Conservation (phyloP, 1,284 basidiomycete genomes). For the Polyporus tsugae region DNA sequence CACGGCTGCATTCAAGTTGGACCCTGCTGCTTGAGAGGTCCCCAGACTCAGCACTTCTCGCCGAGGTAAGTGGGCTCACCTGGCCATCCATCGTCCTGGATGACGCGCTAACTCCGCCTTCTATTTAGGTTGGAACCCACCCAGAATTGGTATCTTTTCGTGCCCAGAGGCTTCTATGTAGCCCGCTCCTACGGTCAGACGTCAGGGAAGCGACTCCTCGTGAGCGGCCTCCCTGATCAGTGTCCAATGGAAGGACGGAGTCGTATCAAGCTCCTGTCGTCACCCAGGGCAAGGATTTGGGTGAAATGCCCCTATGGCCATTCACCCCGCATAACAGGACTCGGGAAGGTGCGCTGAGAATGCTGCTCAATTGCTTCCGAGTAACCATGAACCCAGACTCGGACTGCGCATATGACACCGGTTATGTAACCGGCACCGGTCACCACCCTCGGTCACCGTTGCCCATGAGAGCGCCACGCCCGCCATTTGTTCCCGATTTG, state of each 20-base stretch:
- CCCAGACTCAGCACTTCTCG: neutral
- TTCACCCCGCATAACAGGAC: neutral
- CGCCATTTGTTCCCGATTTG: neutral
- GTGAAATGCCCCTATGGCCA: neutral
- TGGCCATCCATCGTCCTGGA: neutral
- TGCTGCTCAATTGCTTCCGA: neutral
- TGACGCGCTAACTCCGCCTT: neutral
- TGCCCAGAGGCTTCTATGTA: neutral
- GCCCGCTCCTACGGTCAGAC: neutral
- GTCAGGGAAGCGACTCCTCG: neutral
- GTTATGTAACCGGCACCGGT: no score
- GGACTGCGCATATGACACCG: no score
- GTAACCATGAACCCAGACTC: neutral
- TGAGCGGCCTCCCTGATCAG: neutral
- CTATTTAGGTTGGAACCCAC: neutral
- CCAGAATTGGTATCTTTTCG: neutral
- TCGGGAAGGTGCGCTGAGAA: neutral
- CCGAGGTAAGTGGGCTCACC: neutral
- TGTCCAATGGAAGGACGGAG: neutral
- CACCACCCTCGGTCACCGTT: no score
- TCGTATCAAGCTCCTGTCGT: neutral
- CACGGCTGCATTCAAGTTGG: neutral
- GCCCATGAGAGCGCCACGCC: neutral
- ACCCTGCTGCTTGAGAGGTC: neutral
- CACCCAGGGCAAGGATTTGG: neutral